These are phyloP conservation scores for Pogostemon cablin DNA, from an alignment of 257 asterid species.

Conservation along the genomic window DNA sequence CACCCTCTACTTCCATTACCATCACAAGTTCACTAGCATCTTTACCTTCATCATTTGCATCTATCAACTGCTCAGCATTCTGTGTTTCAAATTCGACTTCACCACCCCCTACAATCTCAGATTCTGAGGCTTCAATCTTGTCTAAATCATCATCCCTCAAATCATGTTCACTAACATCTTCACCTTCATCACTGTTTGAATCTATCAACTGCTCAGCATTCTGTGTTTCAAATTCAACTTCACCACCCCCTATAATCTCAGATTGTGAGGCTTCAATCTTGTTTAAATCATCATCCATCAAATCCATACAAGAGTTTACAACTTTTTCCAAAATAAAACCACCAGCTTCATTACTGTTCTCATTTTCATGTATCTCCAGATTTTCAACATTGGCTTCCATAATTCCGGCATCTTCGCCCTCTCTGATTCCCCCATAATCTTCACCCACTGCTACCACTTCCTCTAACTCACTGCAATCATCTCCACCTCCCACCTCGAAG, in stretches of 20 bases:
- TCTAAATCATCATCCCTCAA: background rate
- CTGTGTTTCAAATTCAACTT: constrained; percentile 19
- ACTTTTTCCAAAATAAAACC: no score
- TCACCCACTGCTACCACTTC: background rate
- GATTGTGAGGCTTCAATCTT: constrained; percentile 24
- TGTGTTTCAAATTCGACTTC: constrained; percentile 22
- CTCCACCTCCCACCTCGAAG: constrained; percentile 31
- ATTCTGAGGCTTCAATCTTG: constrained; percentile 20
- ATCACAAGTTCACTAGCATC: constrained; percentile 26
- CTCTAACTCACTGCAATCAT: constrained; percentile 1
- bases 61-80: constrained; percentile 27
- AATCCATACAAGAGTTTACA: no score
- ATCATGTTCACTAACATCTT: constrained; percentile 26
- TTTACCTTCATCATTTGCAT: constrained; percentile 31
- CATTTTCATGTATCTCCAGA: constrained; percentile 10
- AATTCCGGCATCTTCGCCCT: constrained; percentile 31
- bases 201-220: constrained; percentile 25
- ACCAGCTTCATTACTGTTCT: background rate
- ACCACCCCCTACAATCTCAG: constrained; percentile 20
- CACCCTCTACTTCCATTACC: constrained; percentile 23
- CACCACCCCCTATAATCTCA: constrained; percentile 26
- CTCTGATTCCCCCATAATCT: constrained; percentile 11
- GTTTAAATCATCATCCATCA: background rate
- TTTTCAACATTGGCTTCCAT: constrained; percentile 19
- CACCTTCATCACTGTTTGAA: constrained; percentile 32